Evolutionary conservation across 2,329 filamentous ascomycete species (phyloP), one percentile per base, ranked within the genome.

Genomic region (Diplodia intermedia): DNA sequence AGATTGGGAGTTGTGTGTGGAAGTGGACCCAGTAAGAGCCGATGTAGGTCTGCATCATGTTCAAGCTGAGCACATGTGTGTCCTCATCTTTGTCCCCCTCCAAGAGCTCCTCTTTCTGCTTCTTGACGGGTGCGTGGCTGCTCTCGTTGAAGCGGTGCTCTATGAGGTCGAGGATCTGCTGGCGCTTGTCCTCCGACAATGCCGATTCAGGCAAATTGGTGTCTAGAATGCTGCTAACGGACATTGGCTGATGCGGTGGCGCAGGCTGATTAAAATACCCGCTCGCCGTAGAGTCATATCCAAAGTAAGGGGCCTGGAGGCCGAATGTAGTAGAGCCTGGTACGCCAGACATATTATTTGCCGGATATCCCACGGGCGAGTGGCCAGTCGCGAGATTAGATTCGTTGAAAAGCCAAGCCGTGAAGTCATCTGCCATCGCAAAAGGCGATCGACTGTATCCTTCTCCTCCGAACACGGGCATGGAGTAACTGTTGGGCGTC

Each of bases 41-140:
- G 69, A 79, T 93, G 75, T 97, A 98, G 3, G 90, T 90, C 79
- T 97, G 93, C 91, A 98, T 96, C 92, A 97, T 97, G 74, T 91
- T 89, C 73, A 94, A 85, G 78, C 94, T 97, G 70, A 98, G 82
- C 5, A 88, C 85, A 73, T 90, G 88, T 54, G 86, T 82, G 57
- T 84, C 82, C 6, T 60, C 67, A 67, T 89, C 87, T 65, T 91
- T 87, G 74, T 97, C 89, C 15, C 94, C 94, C 33, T 93, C 89
- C 67, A 97, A 82, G 31, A 97, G 87, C 61, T 86, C 86, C 61
- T 92, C 91, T 74, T 93, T 93, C 70, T 90, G 88, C 71, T 90
- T 89, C 70, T 91, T 88, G 33, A 91, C 86, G 0, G 90, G 89
- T 1, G 91, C 86, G 72, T 93, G 88, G 31, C 92, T 89, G 26